Evolutionary conservation across 441 rosid species (phyloP).

Genomic region (Eutrema salsugineum): DNA sequence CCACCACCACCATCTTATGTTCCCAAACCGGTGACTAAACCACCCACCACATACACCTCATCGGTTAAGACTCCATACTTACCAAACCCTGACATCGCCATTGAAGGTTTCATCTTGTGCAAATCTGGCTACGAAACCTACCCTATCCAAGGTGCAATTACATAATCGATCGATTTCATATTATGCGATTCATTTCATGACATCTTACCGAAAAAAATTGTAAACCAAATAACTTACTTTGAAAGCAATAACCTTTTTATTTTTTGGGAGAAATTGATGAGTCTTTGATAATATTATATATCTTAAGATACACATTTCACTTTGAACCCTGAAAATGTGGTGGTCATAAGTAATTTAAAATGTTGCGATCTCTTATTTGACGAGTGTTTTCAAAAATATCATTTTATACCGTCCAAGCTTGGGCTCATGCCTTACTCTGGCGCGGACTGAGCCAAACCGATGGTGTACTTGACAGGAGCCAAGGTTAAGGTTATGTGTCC

Average conservation of each 20-base stretch:
- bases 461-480: constrained; percentile 32
- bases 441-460: constrained; percentile 1
- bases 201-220: not conserved
- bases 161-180: not conserved
- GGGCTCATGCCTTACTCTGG: not conserved
- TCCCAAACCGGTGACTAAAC: not conserved
- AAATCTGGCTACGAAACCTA: constrained; percentile 26
- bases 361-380: not conserved
- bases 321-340: not conserved
- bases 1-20: constrained; percentile 9
- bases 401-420: not conserved
- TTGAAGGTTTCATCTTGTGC: constrained; percentile 39
- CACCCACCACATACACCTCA: constrained; percentile 10
- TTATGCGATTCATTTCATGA: not conserved
- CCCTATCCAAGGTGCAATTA: constrained; percentile 35
- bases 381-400: not conserved
- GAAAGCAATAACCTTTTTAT: not conserved
- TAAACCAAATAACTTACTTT: not conserved
- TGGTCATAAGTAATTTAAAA: not conserved
- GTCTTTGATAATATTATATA: too few species aligned
- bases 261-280: not conserved
- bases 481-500: constrained; percentile 44
- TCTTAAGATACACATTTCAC: not conserved
- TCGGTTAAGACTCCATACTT: constrained; percentile 7
- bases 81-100: constrained; percentile 17